These are phyloP conservation scores for Lactifluus hygrophoroides DNA, from an alignment of 768 basidiomycete species.

Conservation along the genomic window DNA sequence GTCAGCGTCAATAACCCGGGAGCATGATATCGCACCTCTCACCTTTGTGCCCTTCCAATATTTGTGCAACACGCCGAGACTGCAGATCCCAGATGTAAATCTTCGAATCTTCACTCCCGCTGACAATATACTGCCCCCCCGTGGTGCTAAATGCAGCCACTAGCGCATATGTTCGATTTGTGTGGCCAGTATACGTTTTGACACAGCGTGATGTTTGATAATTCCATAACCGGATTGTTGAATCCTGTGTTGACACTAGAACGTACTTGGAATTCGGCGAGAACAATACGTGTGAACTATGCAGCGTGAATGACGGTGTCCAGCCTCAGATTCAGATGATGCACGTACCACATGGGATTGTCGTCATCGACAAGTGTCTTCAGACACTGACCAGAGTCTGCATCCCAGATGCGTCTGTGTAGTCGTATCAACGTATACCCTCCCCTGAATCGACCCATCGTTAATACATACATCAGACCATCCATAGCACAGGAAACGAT, in stretches of 20 bases:
- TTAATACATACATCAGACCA: conserved; percentile 75
- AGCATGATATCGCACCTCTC: conserved; percentile 3
- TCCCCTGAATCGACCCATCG: neutral
- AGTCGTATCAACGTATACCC: neutral
- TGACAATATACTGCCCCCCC: conserved; percentile 61
- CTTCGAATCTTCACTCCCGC: conserved; percentile 87
- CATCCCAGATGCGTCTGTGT: conserved; percentile 91
- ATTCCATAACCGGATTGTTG: conserved; percentile 91
- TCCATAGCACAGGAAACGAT: conserved; percentile 96
- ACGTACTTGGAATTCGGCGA: conserved; percentile 89
- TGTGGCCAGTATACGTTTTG: conserved; percentile 86
- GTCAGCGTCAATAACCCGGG: neutral
- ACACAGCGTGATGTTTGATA: conserved; percentile 84
- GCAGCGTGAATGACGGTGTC: neutral
- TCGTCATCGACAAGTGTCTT: conserved; percentile 96
- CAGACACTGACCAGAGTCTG: conserved; percentile 93
- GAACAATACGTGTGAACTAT: conserved; percentile 80
- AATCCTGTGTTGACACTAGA: conserved; percentile 88
- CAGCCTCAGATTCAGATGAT: neutral
- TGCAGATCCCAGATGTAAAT: conserved; percentile 89
- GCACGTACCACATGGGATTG: conserved; percentile 76
- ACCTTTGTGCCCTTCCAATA: conserved; percentile 79
- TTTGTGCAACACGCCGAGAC: conserved; percentile 64
- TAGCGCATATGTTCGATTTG: conserved; percentile 78
- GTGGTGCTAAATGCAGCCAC: conserved; percentile 56